Evolutionary conservation across 164 flowering plant species (phyloP), one percentile per base, ranked within the genome.

Genomic region (Magnolia sinica): DNA sequence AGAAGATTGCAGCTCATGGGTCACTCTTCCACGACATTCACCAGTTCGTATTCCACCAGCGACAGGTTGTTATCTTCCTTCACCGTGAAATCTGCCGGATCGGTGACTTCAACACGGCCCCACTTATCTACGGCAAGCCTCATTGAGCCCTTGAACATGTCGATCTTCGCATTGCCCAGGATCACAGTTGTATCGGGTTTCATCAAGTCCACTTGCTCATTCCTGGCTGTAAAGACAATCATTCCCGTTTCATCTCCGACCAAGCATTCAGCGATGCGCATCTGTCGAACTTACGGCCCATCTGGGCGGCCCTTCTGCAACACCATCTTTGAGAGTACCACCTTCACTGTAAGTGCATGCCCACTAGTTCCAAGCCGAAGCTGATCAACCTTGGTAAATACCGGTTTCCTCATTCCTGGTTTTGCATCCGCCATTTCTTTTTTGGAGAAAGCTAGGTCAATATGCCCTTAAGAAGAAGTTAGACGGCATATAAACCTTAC

Each of bases 171-270:
- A 68, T 81, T 81, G 8, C 84, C 79, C 69, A 84, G 77, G 64
- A 82, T 80, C 50, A 84, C 79, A 22, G 83, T 84, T 22, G 80
- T 51, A 50, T 74, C 80, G 5, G 83, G 74, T 70, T 82, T 80
- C 84, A 82, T 78, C 83, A 80, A 23, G 58, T 80, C 86, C 73
- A 84, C 93, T 86, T 90, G 93, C 11, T 88, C 91, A 79, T 88
- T 87, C 77, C 91, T 85, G 11, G 92, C 91, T 9, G 90, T 86
- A 55, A 88, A 89, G 59, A 88, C 77, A 50, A 88, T 88, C 20
- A 85, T 81, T 50, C 89, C 91, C 49, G 89, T 88, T 49, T 88
- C 91, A 82, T 89, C 92, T 19, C 92, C 92, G 67, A 89, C 83
- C 78, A 88, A 79, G 81, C 90, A 87, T 76, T 90, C 93, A 59